Evolutionary conservation across 139 green algal species (phyloP).

Genomic region (Desmodesmus armatus): DNA sequence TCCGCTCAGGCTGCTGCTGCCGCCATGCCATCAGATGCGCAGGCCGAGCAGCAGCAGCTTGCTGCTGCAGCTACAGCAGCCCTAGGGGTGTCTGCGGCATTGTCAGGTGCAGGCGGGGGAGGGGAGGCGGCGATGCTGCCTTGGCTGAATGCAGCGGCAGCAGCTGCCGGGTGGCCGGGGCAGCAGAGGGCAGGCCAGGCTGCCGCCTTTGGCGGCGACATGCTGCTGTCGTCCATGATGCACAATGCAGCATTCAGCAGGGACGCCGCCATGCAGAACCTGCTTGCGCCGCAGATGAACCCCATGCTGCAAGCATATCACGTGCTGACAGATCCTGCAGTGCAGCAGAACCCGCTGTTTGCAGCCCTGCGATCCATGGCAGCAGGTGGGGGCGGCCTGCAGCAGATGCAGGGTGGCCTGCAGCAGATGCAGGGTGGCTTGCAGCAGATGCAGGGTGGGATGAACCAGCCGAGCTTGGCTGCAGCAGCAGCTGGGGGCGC

Average conservation of each 20-base stretch:
- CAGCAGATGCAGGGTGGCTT: slow-evolving; percentile 2
- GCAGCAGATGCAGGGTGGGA: background rate
- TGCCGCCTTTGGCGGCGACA: slow-evolving; percentile 1
- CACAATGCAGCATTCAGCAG: no score
- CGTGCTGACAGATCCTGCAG: background rate
- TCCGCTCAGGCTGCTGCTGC: no score
- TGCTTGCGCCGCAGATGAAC: slow-evolving; percentile 34
- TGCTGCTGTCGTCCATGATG: no score
- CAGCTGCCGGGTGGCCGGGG: background rate
- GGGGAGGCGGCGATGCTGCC: background rate
- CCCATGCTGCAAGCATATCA: slow-evolving; percentile 29
- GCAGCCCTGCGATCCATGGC: background rate
- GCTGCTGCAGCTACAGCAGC: background rate
- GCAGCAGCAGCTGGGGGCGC: background rate
- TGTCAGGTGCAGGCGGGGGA: background rate
- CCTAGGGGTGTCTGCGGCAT: background rate
- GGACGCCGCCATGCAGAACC: slow-evolving; percentile 36
- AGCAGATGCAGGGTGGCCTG: slow-evolving; percentile 15
- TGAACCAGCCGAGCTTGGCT: background rate
- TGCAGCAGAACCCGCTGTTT: background rate
- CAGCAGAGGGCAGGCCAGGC: slow-evolving; percentile 31
- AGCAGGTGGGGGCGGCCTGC: slow-evolving; percentile 11
- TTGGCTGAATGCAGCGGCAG: slow-evolving; percentile 43
- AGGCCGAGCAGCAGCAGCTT: no score
- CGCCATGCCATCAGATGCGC: no score